Conservation (phyloP, 2,329 filamentous ascomycete genomes). For the Nothophaeocryptopus gaeumannii region DNA sequence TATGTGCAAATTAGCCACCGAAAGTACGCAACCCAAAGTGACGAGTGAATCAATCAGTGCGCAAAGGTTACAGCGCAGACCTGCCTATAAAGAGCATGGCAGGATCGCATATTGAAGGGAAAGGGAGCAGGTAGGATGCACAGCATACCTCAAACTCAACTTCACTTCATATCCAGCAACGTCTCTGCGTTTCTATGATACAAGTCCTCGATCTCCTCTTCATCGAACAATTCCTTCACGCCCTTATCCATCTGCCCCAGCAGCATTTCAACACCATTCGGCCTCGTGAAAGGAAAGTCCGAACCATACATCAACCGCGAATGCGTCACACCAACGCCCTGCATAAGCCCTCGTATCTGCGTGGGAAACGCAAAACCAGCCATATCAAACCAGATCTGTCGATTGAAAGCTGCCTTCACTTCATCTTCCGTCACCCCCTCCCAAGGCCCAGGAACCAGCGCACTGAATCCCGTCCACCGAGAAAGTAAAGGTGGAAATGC, state of each 20-base stretch:
- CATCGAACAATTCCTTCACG: conserved; percentile 37
- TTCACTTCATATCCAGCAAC: conserved; percentile 9
- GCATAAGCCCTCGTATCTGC: conserved; percentile 50
- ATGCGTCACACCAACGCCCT: conserved; percentile 39
- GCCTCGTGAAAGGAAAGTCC: conserved; percentile 51
- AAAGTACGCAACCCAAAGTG: no score
- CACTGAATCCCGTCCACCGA: conserved; percentile 42
- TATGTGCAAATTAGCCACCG: no score
- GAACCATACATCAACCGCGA: conserved; percentile 52
- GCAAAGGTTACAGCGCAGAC: no score
- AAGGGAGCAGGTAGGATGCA: no score
- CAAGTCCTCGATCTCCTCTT: conserved; percentile 36
- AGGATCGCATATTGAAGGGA: no score
- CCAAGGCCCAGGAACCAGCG: conserved; percentile 38
- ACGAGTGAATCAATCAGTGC: no score
- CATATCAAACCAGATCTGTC: conserved; percentile 53
- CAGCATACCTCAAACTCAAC: no score
- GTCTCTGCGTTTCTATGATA: conserved; percentile 41
- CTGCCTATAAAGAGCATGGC: no score
- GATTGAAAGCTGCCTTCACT: conserved; percentile 35
- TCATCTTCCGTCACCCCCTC: conserved; percentile 28
- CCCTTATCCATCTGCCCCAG: conserved; percentile 43
- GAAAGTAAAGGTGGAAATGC: conserved; percentile 46
- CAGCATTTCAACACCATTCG: conserved; percentile 38
- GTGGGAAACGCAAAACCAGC: conserved; percentile 51